Conservation (phyloP, 441 rosid genomes). For the Eutrema salsugineum region DNA sequence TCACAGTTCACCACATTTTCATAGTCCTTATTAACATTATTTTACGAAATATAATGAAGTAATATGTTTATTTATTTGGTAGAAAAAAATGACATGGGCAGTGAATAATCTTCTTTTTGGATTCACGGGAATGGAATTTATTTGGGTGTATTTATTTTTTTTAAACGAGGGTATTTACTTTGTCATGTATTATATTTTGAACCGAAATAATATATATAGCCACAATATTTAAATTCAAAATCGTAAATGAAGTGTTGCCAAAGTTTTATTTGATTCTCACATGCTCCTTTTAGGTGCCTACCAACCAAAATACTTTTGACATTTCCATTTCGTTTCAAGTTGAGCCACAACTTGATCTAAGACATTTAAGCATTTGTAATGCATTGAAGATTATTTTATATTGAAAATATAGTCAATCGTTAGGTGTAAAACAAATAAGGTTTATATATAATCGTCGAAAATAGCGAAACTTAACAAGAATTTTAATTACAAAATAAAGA, state of each 20-base stretch:
- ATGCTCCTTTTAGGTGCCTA: constrained; percentile 22
- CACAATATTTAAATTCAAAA: neutral
- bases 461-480: no score
- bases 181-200: neutral
- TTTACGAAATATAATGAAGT: neutral
- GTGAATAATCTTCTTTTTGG: no score
- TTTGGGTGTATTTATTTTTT: neutral
- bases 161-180: neutral
- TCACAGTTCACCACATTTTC: no score
- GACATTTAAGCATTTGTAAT: neutral
- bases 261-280: constrained; percentile 3
- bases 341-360: neutral
- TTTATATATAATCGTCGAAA: neutral
- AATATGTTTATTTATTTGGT: constrained; percentile 17
- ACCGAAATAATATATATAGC: neutral
- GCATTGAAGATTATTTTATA: neutral
- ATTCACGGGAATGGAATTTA: neutral
- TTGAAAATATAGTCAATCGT: neutral
- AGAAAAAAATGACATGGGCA: constrained; percentile 18
- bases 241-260: neutral
- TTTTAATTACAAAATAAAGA: no score
- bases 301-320: constrained; percentile 25
- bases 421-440: neutral
- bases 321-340: neutral
- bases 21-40: no score